These are phyloP conservation scores for Solidago caesia DNA, from an alignment of 129 eudicot species.

Conservation along the genomic window DNA sequence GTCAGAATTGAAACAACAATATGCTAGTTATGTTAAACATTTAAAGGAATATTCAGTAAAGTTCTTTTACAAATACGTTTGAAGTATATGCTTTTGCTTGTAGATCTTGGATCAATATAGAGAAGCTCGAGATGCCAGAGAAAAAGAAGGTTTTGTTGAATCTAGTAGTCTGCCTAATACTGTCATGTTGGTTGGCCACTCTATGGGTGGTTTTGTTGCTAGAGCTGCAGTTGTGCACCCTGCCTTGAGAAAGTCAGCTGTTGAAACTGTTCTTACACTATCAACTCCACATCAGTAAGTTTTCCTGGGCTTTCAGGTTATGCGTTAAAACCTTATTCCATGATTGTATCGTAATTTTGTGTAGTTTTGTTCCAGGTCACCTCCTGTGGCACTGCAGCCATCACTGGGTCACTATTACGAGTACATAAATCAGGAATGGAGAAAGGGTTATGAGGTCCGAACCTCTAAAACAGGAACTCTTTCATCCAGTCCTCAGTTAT, in stretches of 20 bases:
- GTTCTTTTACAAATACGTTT: conserved; percentile 20
- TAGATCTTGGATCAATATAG: conserved; percentile 91
- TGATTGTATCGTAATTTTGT: conserved; percentile 6
- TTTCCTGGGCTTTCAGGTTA: conserved; percentile 21
- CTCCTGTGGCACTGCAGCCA: conserved; percentile 93
- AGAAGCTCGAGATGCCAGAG: conserved; percentile 68
- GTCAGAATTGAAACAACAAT: conserved; percentile 1
- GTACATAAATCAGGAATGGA: conserved; percentile 81
- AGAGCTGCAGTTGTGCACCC: conserved; percentile 95
- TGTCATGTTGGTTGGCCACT: conserved; percentile 94
- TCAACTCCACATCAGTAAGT: conserved; percentile 95
- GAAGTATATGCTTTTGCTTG: conserved; percentile 17
- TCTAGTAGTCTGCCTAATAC: conserved; percentile 58
- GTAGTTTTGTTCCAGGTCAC: conserved; percentile 55
- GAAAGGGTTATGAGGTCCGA: conserved; percentile 73
- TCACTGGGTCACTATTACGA: conserved; percentile 85
- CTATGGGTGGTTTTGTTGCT: conserved; percentile 99
- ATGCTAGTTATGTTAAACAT: background rate
- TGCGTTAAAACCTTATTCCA: conserved; percentile 5
- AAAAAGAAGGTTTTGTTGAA: conserved; percentile 59
- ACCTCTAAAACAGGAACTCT: conserved; percentile 43
- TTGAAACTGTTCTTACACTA: conserved; percentile 87
- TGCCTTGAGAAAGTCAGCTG: conserved; percentile 71
- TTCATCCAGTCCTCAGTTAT: conserved; percentile 50
- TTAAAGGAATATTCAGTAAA: background rate